phyloP scores from a whole-genome alignment of 2,329 filamentous ascomycete genomes.

The Fusarium marasasianum region DNA sequence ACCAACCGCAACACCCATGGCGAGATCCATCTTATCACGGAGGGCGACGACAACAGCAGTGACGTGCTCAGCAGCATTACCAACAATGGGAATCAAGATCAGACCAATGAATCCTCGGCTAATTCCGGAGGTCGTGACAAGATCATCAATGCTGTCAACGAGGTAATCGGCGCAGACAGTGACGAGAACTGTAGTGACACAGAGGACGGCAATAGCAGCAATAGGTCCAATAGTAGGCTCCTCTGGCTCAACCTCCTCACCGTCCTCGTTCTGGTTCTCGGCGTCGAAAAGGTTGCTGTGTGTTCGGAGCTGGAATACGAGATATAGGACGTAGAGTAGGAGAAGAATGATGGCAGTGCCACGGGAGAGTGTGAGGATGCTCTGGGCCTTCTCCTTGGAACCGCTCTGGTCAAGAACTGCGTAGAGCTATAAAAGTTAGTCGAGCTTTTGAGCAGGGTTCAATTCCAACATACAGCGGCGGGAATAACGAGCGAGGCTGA shows the following conservation, averaged over 20 bases:
- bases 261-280: conserved; percentile 51
- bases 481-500: conserved; percentile 83
- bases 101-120: conserved; percentile 85
- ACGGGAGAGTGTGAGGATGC: conserved; percentile 76
- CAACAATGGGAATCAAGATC: conserved; percentile 81
- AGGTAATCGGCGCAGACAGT: conserved; percentile 80
- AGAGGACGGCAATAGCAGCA: conserved; percentile 72
- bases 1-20: conserved; percentile 83
- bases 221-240: conserved; percentile 67
- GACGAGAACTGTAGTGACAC: conserved; percentile 75
- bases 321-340: conserved; percentile 78
- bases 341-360: conserved; percentile 81
- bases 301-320: conserved; percentile 80
- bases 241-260: conserved; percentile 54
- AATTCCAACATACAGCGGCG: conserved; percentile 63
- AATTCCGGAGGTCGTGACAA: conserved; percentile 75
- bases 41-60: conserved; percentile 82
- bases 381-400: conserved; percentile 56
- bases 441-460: not conserved
- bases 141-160: conserved; percentile 77
- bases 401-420: conserved; percentile 64
- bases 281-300: conserved; percentile 77
- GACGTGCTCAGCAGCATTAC: conserved; percentile 83
- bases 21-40: conserved; percentile 78
- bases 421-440: conserved; percentile 63